A percentile compares a stretch with the other conserved stretches of the same genome.
phyloP scores from a whole-genome alignment of 2,329 filamentous ascomycete species.

The Coleophoma eucalyptorum region DNA sequence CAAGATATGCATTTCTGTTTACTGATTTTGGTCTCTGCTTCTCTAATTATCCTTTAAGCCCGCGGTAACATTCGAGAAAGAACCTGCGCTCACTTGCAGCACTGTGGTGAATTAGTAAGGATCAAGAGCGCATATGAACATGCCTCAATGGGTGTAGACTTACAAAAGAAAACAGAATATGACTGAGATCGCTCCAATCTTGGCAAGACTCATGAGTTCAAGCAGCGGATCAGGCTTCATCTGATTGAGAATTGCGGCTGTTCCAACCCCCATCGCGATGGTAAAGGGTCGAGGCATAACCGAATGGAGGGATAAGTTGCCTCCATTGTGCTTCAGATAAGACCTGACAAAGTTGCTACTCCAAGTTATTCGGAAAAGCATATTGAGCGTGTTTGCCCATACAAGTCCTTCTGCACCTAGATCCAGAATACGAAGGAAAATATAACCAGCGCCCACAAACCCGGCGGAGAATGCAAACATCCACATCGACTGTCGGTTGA shows the following conservation, averaged over 20 bases:
- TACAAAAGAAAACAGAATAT: constrained; percentile 56
- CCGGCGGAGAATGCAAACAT: constrained; percentile 78
- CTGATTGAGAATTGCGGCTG: constrained; percentile 36
- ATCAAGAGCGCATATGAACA: constrained; percentile 1
- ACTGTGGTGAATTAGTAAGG: constrained; percentile 30
- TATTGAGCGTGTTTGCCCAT: constrained; percentile 84
- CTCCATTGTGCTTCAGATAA: constrained; percentile 52
- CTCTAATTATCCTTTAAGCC: constrained; percentile 31
- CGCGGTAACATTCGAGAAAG: constrained; percentile 45
- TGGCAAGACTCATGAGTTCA: constrained; percentile 31
- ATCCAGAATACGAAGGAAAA: constrained; percentile 66
- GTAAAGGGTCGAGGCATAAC: constrained; percentile 41
- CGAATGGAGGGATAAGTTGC: constrained; percentile 34
- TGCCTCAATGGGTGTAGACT: constrained; percentile 32
- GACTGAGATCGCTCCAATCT: constrained; percentile 44
- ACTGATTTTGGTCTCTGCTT: constrained; percentile 1
- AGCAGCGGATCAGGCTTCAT: constrained; percentile 19
- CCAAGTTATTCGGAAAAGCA: constrained; percentile 81
- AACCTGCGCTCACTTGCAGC: constrained; percentile 50
- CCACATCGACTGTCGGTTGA: constrained; percentile 75
- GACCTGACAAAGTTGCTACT: constrained; percentile 66
- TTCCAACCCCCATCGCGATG: constrained; percentile 38
- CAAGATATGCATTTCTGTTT: neutral
- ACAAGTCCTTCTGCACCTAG: constrained; percentile 80
- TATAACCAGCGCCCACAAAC: constrained; percentile 71